A percentile compares a stretch with the other conserved stretches of the same genome.
These are phyloP conservation scores for Symbiodinium natans DNA, from an alignment of 73 alveolate genomes.

Conservation along the genomic window DNA sequence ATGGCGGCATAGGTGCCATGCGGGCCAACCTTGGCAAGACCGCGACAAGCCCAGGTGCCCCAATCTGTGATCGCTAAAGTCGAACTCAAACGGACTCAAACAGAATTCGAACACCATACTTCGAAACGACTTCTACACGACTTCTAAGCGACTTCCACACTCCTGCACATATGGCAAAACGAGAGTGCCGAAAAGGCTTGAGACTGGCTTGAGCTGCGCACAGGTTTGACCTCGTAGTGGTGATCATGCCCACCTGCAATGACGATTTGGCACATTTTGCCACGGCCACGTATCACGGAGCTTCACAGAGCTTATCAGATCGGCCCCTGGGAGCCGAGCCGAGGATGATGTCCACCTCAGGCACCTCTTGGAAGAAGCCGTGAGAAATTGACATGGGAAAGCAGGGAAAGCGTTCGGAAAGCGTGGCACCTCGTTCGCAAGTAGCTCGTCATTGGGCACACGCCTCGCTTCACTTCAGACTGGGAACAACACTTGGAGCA, in stretches of 20 bases:
- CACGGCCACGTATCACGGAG: too few species aligned
- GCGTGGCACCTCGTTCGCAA: conserved; percentile 51
- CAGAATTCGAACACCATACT: too few species aligned
- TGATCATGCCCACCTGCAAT: conserved; percentile 95
- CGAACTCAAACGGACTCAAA: too few species aligned
- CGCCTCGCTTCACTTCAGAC: conserved; percentile 62
- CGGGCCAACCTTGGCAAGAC: conserved; percentile 18
- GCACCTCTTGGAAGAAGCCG: conserved; percentile 35
- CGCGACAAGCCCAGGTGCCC: too few species aligned
- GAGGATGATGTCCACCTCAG: conserved; percentile 94
- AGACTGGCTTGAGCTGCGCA: background rate
- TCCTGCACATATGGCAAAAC: too few species aligned
- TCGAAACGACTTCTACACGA: too few species aligned
- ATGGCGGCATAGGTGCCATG: conserved; percentile 40
- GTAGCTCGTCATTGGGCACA: conserved; percentile 94
- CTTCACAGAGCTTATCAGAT: too few species aligned
- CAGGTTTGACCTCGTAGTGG: conserved; percentile 90
- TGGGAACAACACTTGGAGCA: too few species aligned
- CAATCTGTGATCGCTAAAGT: too few species aligned
- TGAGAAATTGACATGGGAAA: background rate
- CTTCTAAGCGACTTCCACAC: too few species aligned
- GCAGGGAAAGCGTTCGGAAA: background rate
- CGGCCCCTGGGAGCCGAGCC: background rate
- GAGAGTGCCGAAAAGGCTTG: too few species aligned
- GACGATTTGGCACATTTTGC: too few species aligned